Evolutionary conservation across 129 eudicot genomes (phyloP).

Genomic region (Saussurea involucrata): DNA sequence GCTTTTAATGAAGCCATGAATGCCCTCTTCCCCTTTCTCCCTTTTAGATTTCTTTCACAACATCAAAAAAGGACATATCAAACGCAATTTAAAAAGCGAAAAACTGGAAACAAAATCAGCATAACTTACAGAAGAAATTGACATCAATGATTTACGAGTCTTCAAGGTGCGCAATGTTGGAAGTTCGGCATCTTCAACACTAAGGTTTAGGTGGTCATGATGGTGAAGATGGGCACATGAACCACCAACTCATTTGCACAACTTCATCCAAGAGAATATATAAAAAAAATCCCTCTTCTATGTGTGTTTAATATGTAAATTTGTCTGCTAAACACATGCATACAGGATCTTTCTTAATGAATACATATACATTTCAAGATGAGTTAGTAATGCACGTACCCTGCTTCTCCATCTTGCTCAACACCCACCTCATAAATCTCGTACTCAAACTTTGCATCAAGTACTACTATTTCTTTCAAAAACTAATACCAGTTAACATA

Average conservation of each 20-base stretch:
- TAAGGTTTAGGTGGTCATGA: conserved; percentile 77
- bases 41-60: neutral
- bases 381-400: conserved; percentile 99
- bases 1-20: neutral
- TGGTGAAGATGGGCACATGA: conserved; percentile 99
- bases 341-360: neutral
- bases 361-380: neutral
- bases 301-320: neutral
- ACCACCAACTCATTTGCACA: conserved; percentile 55
- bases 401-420: conserved; percentile 99
- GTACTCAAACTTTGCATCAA: conserved; percentile 5
- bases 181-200: neutral
- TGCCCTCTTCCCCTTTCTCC: neutral
- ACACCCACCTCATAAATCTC: conserved; percentile 57
- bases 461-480: conserved; percentile 8
- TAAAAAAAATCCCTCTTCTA: neutral
- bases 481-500: neutral
- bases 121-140: neutral
- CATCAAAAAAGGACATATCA: neutral
- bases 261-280: neutral
- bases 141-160: neutral
- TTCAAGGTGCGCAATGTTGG: conserved; percentile 1
- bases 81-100: neutral
- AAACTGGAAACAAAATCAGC: neutral
- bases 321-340: neutral